phyloP scores from a whole-genome alignment of 1,284 basidiomycete genomes.

The Malassezia slooffiae region DNA sequence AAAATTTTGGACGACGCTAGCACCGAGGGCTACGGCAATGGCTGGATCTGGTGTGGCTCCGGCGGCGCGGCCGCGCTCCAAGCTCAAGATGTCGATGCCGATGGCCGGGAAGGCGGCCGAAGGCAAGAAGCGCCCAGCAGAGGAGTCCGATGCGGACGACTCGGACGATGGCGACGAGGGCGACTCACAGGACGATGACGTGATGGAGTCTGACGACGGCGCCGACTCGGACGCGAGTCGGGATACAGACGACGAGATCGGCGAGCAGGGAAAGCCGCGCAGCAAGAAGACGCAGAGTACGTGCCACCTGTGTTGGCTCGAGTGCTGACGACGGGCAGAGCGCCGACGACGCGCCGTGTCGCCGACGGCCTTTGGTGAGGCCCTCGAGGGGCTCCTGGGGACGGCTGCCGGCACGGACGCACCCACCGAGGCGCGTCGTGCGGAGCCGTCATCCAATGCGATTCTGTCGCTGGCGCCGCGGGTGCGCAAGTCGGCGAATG shows the following conservation, averaged over 20 bases:
- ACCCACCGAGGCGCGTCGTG: constrained; percentile 9
- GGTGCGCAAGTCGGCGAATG: constrained; percentile 30
- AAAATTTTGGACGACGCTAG: too few relatives aligned
- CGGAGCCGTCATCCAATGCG: not conserved
- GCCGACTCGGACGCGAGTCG: constrained; percentile 15
- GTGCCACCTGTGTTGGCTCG: constrained; percentile 3
- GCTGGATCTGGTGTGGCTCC: constrained; percentile 12
- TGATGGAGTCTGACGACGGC: constrained; percentile 12
- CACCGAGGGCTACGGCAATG: too few relatives aligned
- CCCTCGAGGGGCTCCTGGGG: constrained; percentile 34
- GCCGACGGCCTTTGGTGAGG: constrained; percentile 33
- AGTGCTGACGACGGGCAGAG: constrained; percentile 22
- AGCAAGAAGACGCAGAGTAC: constrained; percentile 36
- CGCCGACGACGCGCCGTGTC: constrained; percentile 40
- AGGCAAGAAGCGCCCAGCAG: constrained; percentile 10
- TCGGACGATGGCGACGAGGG: constrained; percentile 17
- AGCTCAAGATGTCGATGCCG: constrained; percentile 20
- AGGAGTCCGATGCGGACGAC: constrained; percentile 3
- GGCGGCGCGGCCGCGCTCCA: constrained; percentile 23
- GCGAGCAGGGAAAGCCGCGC: not conserved
- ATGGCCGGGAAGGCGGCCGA: not conserved
- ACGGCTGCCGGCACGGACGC: constrained; percentile 13
- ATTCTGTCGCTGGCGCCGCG: constrained; percentile 44
- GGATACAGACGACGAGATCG: constrained; percentile 34
- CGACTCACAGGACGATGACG: constrained; percentile 10